Evolutionary conservation across 1,284 basidiomycete genomes (phyloP), one percentile per base, ranked within the genome.

Genomic region (Boletus hoseneyae): DNA sequence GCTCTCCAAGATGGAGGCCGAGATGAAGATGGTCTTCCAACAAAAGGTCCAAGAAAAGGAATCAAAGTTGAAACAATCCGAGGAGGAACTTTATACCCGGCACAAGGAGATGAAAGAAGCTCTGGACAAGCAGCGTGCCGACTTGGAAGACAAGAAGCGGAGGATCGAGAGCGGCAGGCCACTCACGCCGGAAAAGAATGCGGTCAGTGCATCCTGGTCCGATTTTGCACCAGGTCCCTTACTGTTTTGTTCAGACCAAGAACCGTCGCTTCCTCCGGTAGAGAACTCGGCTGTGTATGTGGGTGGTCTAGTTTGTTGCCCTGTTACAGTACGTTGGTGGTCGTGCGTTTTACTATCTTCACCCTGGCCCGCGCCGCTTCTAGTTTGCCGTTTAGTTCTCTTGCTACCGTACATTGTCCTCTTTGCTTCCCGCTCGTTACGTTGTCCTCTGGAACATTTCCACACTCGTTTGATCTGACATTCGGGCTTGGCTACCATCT

Each of bases 21-120:
- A 97, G 79, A 96, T 97, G 93, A 95, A 94, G 82, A 91, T 93
- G 89, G 94, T 98, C 61, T 98, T 98, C 90, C 93, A 95, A 70
- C 95, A 97, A 73, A 98, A 98, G 73, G 94, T 98, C 47, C 91
- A 93, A 69, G 94, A 98, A 72, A 97, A 98, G 78, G 94, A 98
- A 70, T 82, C 91, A 56, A 97, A 97, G 73, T 80, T 98, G 68
- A 97, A 97, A 76, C 94, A 97, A 72, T 93, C 89, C 50, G 95
- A 98, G 73, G 95, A 97, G 72, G 94, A 97, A 75, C 81, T 98
- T 15, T 98, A 98, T 67, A 90, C 93, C 48, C 85, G 94, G 56
- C 94, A 98, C 78, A 87, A 92, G 69, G 95, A 98, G 72, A 97
- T 98, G 95, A 97, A 97, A 76, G 94, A 97, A 61, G 89, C 94